These are phyloP conservation scores for Nemania bipapillata DNA, from an alignment of 2,329 filamentous ascomycete species.

Conservation along the genomic window DNA sequence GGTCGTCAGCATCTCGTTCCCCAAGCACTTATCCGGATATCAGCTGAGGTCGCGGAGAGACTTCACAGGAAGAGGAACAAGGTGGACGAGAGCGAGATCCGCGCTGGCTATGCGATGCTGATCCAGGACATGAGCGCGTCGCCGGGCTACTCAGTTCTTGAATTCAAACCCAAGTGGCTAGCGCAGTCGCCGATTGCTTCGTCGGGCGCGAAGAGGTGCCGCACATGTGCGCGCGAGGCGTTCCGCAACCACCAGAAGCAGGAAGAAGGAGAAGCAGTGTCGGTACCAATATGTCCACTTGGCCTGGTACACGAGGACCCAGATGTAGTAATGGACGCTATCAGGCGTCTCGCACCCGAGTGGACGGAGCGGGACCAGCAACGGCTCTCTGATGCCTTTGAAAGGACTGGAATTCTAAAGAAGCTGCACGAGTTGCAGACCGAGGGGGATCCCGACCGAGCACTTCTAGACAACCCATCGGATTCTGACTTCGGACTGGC, in stretches of 20 bases:
- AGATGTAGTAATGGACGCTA: constrained; percentile 57
- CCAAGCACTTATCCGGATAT: constrained; percentile 47
- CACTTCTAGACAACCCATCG: constrained; percentile 56
- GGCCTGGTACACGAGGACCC: constrained; percentile 67
- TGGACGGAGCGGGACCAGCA: constrained; percentile 49
- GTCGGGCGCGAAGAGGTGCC: constrained; percentile 69
- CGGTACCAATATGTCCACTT: constrained; percentile 69
- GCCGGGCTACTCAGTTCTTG: constrained; percentile 61
- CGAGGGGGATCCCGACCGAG: constrained; percentile 57
- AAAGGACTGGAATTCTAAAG: constrained; percentile 53
- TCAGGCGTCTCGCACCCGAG: constrained; percentile 55
- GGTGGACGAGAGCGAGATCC: constrained; percentile 61
- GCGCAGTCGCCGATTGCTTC: constrained; percentile 79
- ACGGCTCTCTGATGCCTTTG: constrained; percentile 54
- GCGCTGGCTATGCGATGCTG: constrained; percentile 72
- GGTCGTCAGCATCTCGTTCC: constrained; percentile 51
- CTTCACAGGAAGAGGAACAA: constrained; percentile 58
- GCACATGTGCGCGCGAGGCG: constrained; percentile 73
- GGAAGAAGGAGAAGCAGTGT: constrained; percentile 51
- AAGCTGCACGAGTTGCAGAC: constrained; percentile 52
- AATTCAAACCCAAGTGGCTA: constrained; percentile 90
- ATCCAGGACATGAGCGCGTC: constrained; percentile 76
- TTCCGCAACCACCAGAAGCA: constrained; percentile 59
- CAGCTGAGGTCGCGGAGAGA: constrained; percentile 59
- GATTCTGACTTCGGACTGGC: constrained; percentile 69